These are phyloP conservation scores for Aspergillus bombycis DNA, from an alignment of 2,329 filamentous ascomycete genomes.

Conservation along the genomic window DNA sequence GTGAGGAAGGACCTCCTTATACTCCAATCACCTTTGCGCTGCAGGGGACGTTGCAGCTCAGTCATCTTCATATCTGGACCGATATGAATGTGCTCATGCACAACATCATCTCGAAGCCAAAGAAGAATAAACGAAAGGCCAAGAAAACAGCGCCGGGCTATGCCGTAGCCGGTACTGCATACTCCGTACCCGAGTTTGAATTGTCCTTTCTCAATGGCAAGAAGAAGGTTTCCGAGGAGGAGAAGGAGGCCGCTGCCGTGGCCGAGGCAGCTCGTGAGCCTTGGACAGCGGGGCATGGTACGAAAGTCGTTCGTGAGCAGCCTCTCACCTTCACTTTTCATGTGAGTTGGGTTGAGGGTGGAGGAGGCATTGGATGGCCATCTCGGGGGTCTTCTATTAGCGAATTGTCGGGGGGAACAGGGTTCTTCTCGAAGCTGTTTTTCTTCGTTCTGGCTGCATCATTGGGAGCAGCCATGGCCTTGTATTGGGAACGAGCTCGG, in stretches of 20 bases:
- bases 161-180: constrained; percentile 84
- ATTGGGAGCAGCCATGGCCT: constrained; percentile 38
- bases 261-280: constrained; percentile 48
- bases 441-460: constrained; percentile 42
- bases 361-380: constrained; percentile 41
- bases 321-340: constrained; percentile 76
- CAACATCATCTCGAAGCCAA: constrained; percentile 38
- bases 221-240: constrained; percentile 20
- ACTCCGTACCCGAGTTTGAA: constrained; percentile 74
- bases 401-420: constrained; percentile 11
- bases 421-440: constrained; percentile 34
- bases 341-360: constrained; percentile 70
- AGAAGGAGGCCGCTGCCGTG: constrained; percentile 50
- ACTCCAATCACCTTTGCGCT: constrained; percentile 87
- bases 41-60: constrained; percentile 83
- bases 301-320: constrained; percentile 83
- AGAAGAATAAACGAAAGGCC: constrained; percentile 41
- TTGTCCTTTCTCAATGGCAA: constrained; percentile 38
- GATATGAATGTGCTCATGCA: constrained; percentile 89
- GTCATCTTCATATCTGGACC: constrained; percentile 87
- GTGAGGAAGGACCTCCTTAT: constrained; percentile 39
- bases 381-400: constrained; percentile 11
- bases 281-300: constrained; percentile 53
- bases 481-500: constrained; percentile 42
- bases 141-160: constrained; percentile 68